Conservation (phyloP, 352 stramenopile species). For the Pythium dissimile region DNA sequence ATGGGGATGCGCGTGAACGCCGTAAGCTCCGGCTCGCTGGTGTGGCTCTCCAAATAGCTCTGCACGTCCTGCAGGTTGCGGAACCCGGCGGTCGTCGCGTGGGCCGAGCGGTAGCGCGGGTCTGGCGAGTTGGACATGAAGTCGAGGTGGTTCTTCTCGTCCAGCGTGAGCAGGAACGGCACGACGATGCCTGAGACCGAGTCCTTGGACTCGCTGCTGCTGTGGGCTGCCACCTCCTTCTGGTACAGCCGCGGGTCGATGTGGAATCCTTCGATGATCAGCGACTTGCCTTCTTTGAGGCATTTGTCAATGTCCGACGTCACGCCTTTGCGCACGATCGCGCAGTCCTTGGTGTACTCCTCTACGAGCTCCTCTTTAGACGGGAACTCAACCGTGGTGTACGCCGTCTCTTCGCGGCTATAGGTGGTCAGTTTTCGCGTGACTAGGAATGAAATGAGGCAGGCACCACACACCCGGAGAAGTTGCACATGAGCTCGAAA, state of each 20-base stretch:
- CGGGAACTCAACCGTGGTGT: slow-evolving; percentile 53
- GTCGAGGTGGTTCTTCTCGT: slow-evolving; percentile 60
- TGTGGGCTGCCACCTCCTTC: slow-evolving; percentile 45
- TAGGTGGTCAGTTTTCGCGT: too few relatives aligned
- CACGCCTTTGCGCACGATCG: slow-evolving; percentile 78
- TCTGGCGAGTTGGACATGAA: slow-evolving; percentile 86
- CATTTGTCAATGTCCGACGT: slow-evolving; percentile 86
- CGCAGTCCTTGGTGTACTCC: slow-evolving; percentile 77
- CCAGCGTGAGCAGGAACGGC: slow-evolving; percentile 48
- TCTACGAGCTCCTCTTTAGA: slow-evolving; percentile 59
- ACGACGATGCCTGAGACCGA: slow-evolving; percentile 72
- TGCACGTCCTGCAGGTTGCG: slow-evolving; percentile 79
- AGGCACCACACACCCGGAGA: slow-evolving; percentile 62
- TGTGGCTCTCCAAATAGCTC: slow-evolving; percentile 60
- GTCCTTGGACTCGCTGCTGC: slow-evolving; percentile 20
- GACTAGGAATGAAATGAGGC: background rate
- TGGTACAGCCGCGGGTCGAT: slow-evolving; percentile 85
- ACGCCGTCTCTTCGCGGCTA: slow-evolving; percentile 58
- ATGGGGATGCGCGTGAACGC: slow-evolving; percentile 79
- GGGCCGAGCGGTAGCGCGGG: slow-evolving; percentile 63
- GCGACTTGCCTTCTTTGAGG: slow-evolving; percentile 86
- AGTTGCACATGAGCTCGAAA: slow-evolving; percentile 90
- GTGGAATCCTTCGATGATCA: slow-evolving; percentile 87
- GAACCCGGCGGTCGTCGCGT: slow-evolving; percentile 50
- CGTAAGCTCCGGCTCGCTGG: slow-evolving; percentile 34